Percentiles rank a stretch among this genome's conserved stretches.
Evolutionary conservation across 805 yeast genomes (phyloP).

Genomic region (Pichia nanzhaoensis): DNA sequence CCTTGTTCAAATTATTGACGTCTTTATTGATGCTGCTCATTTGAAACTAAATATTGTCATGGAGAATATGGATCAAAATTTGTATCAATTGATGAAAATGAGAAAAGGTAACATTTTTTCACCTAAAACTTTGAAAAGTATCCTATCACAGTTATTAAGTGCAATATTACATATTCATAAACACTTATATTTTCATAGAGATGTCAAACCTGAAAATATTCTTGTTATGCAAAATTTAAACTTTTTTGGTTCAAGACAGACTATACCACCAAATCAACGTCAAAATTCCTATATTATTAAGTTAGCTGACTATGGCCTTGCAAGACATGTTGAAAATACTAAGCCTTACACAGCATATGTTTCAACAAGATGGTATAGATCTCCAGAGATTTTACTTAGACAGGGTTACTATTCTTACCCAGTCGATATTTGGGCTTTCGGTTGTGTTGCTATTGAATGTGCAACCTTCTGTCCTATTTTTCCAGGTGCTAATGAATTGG

Average conservation of each 20-base stretch:
- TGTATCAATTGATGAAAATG: slow-evolving; percentile 67
- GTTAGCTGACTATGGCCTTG: slow-evolving; percentile 75
- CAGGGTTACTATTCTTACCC: slow-evolving; percentile 58
- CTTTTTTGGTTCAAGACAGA: slow-evolving; percentile 40
- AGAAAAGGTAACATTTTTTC: slow-evolving; percentile 51
- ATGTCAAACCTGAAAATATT: slow-evolving; percentile 90
- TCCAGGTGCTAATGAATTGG: slow-evolving; percentile 75
- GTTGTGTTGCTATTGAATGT: slow-evolving; percentile 66
- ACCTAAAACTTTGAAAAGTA: slow-evolving; percentile 52
- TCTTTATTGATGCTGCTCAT: slow-evolving; percentile 61
- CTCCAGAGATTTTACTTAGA: slow-evolving; percentile 73
- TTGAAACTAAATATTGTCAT: slow-evolving; percentile 71
- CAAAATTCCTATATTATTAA: slow-evolving; percentile 54
- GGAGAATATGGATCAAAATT: slow-evolving; percentile 82
- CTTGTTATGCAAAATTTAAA: slow-evolving; percentile 54
- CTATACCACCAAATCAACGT: slow-evolving; percentile 35
- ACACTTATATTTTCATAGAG: slow-evolving; percentile 71
- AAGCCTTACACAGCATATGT: slow-evolving; percentile 68
- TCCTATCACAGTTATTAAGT: slow-evolving; percentile 61
- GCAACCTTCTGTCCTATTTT: slow-evolving; percentile 72
- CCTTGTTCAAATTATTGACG: slow-evolving; percentile 68
- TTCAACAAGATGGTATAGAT: slow-evolving; percentile 80
- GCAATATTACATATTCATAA: slow-evolving; percentile 81
- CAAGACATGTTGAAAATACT: slow-evolving; percentile 49
- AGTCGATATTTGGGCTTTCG: slow-evolving; percentile 84